Percentiles rank a stretch among this genome's conserved stretches.
Evolutionary conservation across 805 yeast genomes (phyloP).

Genomic region (Saccharomycopsis microspora): DNA sequence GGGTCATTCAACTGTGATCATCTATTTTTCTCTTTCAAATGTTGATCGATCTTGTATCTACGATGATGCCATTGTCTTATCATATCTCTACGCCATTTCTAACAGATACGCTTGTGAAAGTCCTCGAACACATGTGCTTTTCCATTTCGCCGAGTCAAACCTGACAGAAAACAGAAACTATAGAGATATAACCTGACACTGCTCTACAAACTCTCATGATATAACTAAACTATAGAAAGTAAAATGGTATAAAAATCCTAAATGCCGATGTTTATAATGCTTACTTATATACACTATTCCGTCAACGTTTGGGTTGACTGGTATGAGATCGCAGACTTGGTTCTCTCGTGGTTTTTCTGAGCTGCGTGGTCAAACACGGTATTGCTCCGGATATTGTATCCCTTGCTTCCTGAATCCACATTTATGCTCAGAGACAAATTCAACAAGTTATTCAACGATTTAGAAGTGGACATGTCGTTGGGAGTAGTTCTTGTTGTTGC

Average conservation of each 20-base stretch:
- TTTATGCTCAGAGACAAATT: slow-evolving; percentile 11
- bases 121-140: too few relatives aligned
- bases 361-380: background rate
- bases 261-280: background rate
- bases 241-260: background rate
- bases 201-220: too few relatives aligned
- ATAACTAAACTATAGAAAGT: background rate
- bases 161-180: too few relatives aligned
- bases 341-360: slow-evolving; percentile 9
- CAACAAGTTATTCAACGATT: slow-evolving; percentile 15
- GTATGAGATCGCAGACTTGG: slow-evolving; percentile 12
- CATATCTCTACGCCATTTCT: too few relatives aligned
- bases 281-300: background rate
- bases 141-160: too few relatives aligned
- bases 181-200: too few relatives aligned
- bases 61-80: too few relatives aligned
- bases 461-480: slow-evolving; percentile 11
- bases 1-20: too few relatives aligned
- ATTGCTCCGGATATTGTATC: background rate
- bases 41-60: too few relatives aligned
- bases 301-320: slow-evolving; percentile 12
- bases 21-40: too few relatives aligned
- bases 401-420: background rate
- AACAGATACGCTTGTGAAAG: too few relatives aligned
- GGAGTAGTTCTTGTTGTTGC: background rate